Percentiles rank a stretch among this genome's conserved stretches.
These are phyloP conservation scores for Dactylonectria macrodidyma DNA, from an alignment of 2,329 filamentous ascomycete species.

Conservation along the genomic window DNA sequence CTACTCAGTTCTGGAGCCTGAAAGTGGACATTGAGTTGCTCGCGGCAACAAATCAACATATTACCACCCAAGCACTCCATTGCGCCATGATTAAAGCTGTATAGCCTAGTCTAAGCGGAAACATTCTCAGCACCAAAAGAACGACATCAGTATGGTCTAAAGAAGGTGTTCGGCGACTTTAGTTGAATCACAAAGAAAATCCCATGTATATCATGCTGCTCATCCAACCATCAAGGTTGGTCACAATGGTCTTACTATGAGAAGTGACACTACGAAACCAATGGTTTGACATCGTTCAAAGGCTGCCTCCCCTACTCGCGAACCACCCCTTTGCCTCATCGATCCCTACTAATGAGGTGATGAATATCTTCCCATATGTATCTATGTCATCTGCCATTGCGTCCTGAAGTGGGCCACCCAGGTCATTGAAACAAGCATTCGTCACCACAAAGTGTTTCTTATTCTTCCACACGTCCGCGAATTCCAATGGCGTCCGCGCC, in stretches of 20 bases:
- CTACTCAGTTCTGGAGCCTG: too few species aligned
- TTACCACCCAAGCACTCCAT: neutral
- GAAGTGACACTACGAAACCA: neutral
- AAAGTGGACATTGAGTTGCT: neutral
- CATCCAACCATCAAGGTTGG: neutral
- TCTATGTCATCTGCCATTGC: slow-evolving; percentile 61
- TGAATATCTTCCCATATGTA: slow-evolving; percentile 57
- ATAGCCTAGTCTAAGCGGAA: too few species aligned
- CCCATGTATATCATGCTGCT: neutral
- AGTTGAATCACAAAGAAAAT: neutral
- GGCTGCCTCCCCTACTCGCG: slow-evolving; percentile 40
- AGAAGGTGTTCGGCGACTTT: neutral
- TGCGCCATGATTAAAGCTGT: too few species aligned
- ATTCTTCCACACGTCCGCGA: slow-evolving; percentile 56
- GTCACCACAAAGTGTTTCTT: slow-evolving; percentile 55
- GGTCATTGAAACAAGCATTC: slow-evolving; percentile 45
- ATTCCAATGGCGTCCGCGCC: slow-evolving; percentile 53
- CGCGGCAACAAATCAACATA: too few species aligned
- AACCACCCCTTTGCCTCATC: slow-evolving; percentile 55
- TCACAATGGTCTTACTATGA: neutral
- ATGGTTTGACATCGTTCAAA: slow-evolving; percentile 1
- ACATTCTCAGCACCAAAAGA: too few species aligned
- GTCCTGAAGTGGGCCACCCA: slow-evolving; percentile 46
- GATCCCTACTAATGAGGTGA: slow-evolving; percentile 50
- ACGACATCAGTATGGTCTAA: too few species aligned